Evolutionary conservation across 2,329 filamentous ascomycete species (phyloP).

Genomic region (Aspergillus cejpii): DNA sequence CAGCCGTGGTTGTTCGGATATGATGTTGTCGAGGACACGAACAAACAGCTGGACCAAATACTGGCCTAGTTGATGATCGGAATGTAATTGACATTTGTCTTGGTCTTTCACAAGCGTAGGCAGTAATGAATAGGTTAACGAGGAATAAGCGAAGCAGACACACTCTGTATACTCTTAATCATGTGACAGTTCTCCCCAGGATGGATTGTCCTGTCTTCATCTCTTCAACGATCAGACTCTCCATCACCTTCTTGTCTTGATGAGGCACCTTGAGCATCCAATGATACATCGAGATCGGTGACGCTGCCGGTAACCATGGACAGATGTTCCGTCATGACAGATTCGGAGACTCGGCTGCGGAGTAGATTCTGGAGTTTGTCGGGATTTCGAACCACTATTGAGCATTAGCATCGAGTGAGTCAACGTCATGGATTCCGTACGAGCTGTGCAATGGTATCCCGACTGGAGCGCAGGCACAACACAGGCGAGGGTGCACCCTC

Average conservation of each 20-base stretch:
- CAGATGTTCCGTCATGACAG: conserved; percentile 36
- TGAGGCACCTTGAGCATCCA: conserved; percentile 30
- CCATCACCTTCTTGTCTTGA: conserved; percentile 35
- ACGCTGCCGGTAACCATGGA: conserved; percentile 46
- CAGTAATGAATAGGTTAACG: not conserved
- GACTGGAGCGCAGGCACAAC: conserved; percentile 42
- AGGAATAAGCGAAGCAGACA: too few relatives aligned
- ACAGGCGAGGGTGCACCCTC: conserved; percentile 42
- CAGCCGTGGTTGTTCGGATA: too few relatives aligned
- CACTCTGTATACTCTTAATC: too few relatives aligned
- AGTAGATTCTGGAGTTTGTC: conserved; percentile 45
- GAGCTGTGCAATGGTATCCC: conserved; percentile 42
- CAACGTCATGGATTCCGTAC: conserved; percentile 8
- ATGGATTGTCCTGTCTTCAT: not conserved
- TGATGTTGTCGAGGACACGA: too few relatives aligned
- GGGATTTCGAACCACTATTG: conserved; percentile 43
- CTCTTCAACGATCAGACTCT: conserved; percentile 22
- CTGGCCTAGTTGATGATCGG: too few relatives aligned
- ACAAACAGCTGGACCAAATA: too few relatives aligned
- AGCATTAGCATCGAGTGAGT: not conserved
- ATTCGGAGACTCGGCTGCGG: conserved; percentile 34
- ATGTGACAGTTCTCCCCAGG: too few relatives aligned
- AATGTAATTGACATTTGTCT: too few relatives aligned
- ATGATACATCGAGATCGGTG: conserved; percentile 36
- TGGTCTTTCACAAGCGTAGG: too few relatives aligned